phyloP scores from a whole-genome alignment of 495 filamentous ascomycete species.

The Echria macrotheca region DNA sequence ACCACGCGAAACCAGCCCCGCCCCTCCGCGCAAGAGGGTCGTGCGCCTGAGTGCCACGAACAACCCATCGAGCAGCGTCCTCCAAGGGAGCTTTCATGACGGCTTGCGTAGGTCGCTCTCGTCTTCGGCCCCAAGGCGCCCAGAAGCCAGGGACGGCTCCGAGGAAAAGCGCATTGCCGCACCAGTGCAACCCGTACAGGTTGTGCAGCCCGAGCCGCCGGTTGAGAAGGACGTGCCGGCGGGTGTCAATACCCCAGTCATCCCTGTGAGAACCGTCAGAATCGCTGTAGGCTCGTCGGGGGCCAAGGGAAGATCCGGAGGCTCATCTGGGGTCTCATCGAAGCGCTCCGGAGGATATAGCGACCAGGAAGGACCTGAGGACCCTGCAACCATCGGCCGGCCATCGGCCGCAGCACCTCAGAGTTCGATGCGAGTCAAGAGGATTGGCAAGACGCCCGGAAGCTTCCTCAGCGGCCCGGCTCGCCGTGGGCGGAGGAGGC shows the following conservation, averaged over 20 bases:
- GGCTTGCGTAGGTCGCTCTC: conserved; percentile 32
- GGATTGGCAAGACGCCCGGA: conserved; percentile 64
- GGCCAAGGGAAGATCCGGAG: conserved; percentile 29
- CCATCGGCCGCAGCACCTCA: conserved; percentile 53
- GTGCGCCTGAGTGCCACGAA: conserved; percentile 52
- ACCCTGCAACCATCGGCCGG: conserved; percentile 37
- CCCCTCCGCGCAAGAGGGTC: conserved; percentile 40
- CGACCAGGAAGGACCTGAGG: conserved; percentile 36
- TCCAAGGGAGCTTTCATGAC: conserved; percentile 24
- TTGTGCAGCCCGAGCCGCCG: conserved; percentile 23
- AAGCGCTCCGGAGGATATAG: conserved; percentile 25
- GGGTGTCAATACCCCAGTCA: conserved; percentile 64
- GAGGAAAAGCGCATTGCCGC: conserved; percentile 24
- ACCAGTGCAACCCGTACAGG: conserved; percentile 11
- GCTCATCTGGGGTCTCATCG: conserved; percentile 38
- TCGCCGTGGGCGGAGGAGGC: conserved; percentile 63
- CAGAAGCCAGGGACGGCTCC: conserved; percentile 31
- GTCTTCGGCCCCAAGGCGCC: conserved; percentile 33
- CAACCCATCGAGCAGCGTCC: conserved; percentile 20
- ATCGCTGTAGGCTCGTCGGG: conserved; percentile 47
- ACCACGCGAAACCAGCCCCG: conserved; percentile 37
- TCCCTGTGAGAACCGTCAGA: conserved; percentile 57
- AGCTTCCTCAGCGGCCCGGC: conserved; percentile 71
- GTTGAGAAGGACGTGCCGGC: conserved; percentile 4
- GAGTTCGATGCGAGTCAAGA: conserved; percentile 67